Conservation (phyloP, 257 asterid species). For the Coffea canephora region DNA sequence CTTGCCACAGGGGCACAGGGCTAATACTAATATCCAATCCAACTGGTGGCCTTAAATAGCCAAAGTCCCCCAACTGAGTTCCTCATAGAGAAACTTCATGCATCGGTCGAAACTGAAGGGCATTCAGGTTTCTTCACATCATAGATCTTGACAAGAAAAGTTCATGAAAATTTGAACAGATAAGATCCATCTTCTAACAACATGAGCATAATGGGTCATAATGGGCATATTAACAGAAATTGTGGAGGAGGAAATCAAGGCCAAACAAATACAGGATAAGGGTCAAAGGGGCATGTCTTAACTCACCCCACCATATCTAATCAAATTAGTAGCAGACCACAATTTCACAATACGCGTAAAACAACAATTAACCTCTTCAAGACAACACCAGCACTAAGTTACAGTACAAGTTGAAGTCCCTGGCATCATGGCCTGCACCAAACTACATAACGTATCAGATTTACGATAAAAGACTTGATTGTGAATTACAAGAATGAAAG, state of each 20-base stretch:
- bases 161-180: too few relatives aligned
- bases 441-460: background rate
- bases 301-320: background rate
- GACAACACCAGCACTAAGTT: background rate
- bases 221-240: too few relatives aligned
- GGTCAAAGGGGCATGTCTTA: background rate
- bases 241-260: background rate
- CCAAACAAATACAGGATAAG: background rate
- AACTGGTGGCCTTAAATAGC: too few relatives aligned
- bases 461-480: background rate
- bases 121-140: too few relatives aligned
- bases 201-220: too few relatives aligned
- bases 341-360: background rate
- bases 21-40: too few relatives aligned
- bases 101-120: too few relatives aligned
- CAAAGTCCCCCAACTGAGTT: too few relatives aligned
- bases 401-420: background rate
- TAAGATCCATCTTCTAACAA: too few relatives aligned
- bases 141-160: too few relatives aligned
- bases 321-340: background rate
- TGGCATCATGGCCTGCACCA: background rate
- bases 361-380: background rate
- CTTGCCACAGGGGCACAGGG: too few relatives aligned
- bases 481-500: background rate
- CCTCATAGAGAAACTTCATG: too few relatives aligned